Percentiles rank a stretch among this genome's conserved stretches.
These are phyloP conservation scores for Hypomyces perniciosus DNA, from an alignment of 2,329 filamentous ascomycete species.

Conservation along the genomic window DNA sequence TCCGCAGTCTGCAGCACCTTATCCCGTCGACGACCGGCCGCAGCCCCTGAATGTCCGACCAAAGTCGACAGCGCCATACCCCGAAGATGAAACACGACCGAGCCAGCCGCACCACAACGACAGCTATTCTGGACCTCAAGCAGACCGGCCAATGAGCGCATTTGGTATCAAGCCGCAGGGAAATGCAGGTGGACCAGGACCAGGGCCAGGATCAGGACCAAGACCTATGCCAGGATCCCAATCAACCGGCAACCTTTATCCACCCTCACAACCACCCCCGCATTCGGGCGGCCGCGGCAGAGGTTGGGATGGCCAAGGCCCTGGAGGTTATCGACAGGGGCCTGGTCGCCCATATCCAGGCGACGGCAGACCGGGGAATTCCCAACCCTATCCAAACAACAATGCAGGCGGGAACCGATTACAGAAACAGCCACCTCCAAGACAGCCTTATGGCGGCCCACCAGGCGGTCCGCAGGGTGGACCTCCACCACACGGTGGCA, in stretches of 20 bases:
- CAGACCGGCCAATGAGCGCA: slow-evolving; percentile 45
- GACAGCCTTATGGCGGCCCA: slow-evolving; percentile 7
- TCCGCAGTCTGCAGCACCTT: slow-evolving; percentile 57
- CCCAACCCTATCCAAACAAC: slow-evolving; percentile 22
- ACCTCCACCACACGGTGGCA: slow-evolving; percentile 9
- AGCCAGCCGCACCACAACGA: slow-evolving; percentile 38
- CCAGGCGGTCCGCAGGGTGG: slow-evolving; percentile 7
- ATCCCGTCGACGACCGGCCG: slow-evolving; percentile 62
- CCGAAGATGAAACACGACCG: slow-evolving; percentile 42
- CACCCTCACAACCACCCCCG: slow-evolving; percentile 23
- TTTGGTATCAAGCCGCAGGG: slow-evolving; percentile 48
- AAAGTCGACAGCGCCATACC: slow-evolving; percentile 46
- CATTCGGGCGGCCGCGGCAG: slow-evolving; percentile 38
- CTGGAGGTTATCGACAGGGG: slow-evolving; percentile 33
- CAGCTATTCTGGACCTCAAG: slow-evolving; percentile 42
- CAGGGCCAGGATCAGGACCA: slow-evolving; percentile 29
- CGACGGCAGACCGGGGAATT: slow-evolving; percentile 23
- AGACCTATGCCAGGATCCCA: slow-evolving; percentile 37
- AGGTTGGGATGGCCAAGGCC: slow-evolving; percentile 40
- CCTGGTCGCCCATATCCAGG: slow-evolving; percentile 16
- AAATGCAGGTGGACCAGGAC: slow-evolving; percentile 21
- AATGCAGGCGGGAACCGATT: slow-evolving; percentile 28
- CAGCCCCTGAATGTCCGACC: slow-evolving; percentile 42
- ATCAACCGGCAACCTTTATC: slow-evolving; percentile 42
- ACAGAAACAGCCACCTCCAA: slow-evolving; percentile 21